Evolutionary conservation across 495 filamentous ascomycete genomes (phyloP).

Genomic region (Hypoxylon cercidicola): DNA sequence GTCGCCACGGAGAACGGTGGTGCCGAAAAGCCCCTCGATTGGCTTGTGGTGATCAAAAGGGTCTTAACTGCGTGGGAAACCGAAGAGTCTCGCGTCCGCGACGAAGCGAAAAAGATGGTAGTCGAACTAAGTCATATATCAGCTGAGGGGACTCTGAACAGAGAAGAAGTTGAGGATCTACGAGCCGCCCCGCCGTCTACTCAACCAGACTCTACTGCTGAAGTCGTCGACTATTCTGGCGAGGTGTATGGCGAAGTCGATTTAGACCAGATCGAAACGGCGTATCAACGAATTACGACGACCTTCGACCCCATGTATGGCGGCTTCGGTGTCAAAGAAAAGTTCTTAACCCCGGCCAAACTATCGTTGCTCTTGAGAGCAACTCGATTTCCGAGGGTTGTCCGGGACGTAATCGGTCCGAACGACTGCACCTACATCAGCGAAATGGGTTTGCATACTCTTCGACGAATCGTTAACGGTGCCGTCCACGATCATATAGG

Average conservation of each 20-base stretch:
- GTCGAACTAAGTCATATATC: slow-evolving; percentile 85
- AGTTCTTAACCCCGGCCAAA: slow-evolving; percentile 91
- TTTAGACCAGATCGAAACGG: slow-evolving; percentile 90
- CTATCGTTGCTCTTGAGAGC: slow-evolving; percentile 84
- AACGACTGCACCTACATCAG: slow-evolving; percentile 79
- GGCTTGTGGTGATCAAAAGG: slow-evolving; percentile 81
- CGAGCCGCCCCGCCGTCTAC: slow-evolving; percentile 6
- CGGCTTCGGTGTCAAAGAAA: slow-evolving; percentile 83
- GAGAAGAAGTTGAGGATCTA: slow-evolving; percentile 41
- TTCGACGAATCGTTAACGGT: slow-evolving; percentile 83
- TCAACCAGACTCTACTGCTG: slow-evolving; percentile 12
- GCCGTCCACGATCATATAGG: slow-evolving; percentile 95
- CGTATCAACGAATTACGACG: slow-evolving; percentile 78
- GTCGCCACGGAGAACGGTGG: slow-evolving; percentile 40
- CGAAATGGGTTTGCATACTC: slow-evolving; percentile 82
- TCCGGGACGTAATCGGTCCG: slow-evolving; percentile 86
- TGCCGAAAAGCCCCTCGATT: slow-evolving; percentile 44
- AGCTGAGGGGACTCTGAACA: slow-evolving; percentile 80
- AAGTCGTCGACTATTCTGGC: slow-evolving; percentile 33
- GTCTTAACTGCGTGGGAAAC: slow-evolving; percentile 83
- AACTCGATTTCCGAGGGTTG: slow-evolving; percentile 73
- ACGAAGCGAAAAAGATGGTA: slow-evolving; percentile 84
- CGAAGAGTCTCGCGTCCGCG: slow-evolving; percentile 80
- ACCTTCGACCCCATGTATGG: slow-evolving; percentile 82
- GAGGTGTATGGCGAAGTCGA: slow-evolving; percentile 70